Percentiles rank a stretch among this genome's conserved stretches.
Conservation (phyloP, 768 basidiomycete species). For the Tephrocybe sp. region DNA sequence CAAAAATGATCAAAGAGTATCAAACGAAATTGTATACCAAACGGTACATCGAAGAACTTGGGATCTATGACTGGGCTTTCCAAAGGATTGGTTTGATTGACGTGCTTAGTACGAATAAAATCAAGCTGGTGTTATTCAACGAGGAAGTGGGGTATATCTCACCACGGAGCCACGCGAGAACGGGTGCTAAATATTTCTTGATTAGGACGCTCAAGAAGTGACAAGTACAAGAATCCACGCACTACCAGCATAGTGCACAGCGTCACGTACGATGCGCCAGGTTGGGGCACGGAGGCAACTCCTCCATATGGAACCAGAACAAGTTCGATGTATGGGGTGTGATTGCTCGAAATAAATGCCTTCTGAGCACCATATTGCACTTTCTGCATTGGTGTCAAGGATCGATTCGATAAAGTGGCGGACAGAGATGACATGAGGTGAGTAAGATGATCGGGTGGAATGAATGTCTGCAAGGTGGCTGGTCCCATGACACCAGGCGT, state of each 20-base stretch:
- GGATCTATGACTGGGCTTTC: background rate
- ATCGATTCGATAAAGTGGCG: background rate
- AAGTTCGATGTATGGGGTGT: slow-evolving; percentile 1
- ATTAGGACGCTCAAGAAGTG: no score
- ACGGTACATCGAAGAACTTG: background rate
- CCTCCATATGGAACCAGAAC: slow-evolving; percentile 5
- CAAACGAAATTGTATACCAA: background rate
- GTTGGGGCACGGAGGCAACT: background rate
- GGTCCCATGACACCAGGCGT: background rate
- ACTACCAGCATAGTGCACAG: background rate
- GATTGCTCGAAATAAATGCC: background rate
- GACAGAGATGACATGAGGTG: background rate
- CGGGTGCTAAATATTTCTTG: background rate
- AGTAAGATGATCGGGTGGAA: background rate
- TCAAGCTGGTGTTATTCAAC: background rate
- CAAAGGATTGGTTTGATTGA: slow-evolving; percentile 3
- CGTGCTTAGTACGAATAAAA: background rate
- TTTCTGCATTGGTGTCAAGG: background rate
- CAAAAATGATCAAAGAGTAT: background rate
- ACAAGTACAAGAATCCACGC: background rate
- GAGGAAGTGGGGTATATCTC: background rate
- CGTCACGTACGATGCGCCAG: background rate
- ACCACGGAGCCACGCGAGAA: slow-evolving; percentile 3
- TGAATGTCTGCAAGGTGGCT: background rate
- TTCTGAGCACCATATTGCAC: background rate